Conservation (phyloP, 2,329 filamentous ascomycete genomes). For the Alternaria metachromatica region DNA sequence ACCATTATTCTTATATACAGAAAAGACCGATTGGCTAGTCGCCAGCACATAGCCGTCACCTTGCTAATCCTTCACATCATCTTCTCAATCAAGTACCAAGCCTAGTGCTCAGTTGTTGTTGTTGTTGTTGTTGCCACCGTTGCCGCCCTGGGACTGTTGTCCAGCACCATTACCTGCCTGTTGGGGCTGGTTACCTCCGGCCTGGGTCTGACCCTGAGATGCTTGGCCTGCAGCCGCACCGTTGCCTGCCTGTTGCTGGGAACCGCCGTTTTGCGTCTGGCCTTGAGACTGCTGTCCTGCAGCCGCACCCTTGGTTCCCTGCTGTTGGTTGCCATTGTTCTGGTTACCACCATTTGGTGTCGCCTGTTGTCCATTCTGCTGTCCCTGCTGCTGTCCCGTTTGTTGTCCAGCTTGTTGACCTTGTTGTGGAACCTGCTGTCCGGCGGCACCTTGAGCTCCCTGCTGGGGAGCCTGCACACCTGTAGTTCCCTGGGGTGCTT, state of each 20-base stretch:
- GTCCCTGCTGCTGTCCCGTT: conserved; percentile 6
- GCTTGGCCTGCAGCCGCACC: conserved; percentile 1
- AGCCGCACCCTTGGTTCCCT: conserved; percentile 1
- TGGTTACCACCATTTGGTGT: not conserved
- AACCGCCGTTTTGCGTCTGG: not conserved
- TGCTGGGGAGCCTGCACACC: conserved; percentile 5
- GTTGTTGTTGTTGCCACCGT: not conserved
- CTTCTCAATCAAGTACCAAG: not conserved
- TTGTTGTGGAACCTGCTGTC: conserved; percentile 11
- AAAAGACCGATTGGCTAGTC: not conserved
- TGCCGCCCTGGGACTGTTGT: conserved; percentile 4
- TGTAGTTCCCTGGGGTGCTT: not conserved
- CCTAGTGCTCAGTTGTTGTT: not conserved
- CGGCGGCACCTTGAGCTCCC: not conserved
- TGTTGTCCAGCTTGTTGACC: conserved; percentile 10
- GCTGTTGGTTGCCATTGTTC: not conserved
- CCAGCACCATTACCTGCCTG: not conserved
- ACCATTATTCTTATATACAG: conserved; percentile 9
- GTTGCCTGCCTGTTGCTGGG: not conserved
- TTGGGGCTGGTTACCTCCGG: not conserved
- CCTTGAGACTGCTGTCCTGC: conserved; percentile 1
- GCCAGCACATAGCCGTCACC: conserved; percentile 11
- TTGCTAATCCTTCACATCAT: not conserved
- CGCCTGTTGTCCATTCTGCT: conserved; percentile 10
- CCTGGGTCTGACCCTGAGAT: not conserved